phyloP scores from a whole-genome alignment of 352 stramenopile genomes.

The Pelagophyceae sp. region DNA sequence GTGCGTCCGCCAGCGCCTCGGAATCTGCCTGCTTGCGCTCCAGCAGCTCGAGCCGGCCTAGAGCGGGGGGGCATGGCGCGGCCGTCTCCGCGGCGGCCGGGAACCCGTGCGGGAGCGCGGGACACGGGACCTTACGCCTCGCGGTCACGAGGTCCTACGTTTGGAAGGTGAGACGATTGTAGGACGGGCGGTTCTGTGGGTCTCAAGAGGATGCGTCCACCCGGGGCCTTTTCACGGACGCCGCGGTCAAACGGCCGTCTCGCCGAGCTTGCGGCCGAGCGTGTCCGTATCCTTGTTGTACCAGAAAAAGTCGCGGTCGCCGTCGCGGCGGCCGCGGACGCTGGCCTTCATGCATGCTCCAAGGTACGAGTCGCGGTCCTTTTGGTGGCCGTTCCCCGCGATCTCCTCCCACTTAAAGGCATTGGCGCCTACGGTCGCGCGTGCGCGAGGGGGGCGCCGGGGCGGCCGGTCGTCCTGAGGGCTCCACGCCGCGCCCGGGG shows the following conservation, averaged over 20 bases:
- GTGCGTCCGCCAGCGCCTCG: constrained; percentile 15
- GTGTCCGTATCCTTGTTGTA: constrained; percentile 10
- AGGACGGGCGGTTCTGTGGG: too few species aligned
- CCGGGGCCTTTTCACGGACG: too few species aligned
- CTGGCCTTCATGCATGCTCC: constrained; percentile 13
- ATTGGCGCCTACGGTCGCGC: neutral
- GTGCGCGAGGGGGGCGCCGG: too few species aligned
- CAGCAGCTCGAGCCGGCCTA: constrained; percentile 12
- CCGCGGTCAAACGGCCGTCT: neutral
- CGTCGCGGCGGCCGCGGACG: neutral
- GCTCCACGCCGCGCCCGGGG: too few species aligned
- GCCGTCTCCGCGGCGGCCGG: too few species aligned
- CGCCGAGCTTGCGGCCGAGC: neutral
- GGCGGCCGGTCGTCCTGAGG: too few species aligned
- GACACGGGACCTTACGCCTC: too few species aligned
- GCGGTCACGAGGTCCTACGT: neutral
- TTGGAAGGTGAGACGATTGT: too few species aligned
- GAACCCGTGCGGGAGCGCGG: too few species aligned
- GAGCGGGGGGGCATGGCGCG: too few species aligned
- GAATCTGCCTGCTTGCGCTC: constrained; percentile 6
- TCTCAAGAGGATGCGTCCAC: too few species aligned
- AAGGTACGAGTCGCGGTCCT: neutral
- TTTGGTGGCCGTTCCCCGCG: neutral
- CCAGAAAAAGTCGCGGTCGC: constrained; percentile 17
- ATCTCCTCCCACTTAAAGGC: constrained; percentile 9